Conservation (phyloP, 2,329 filamentous ascomycete genomes). For the Hymenoscyphus infarciens region DNA sequence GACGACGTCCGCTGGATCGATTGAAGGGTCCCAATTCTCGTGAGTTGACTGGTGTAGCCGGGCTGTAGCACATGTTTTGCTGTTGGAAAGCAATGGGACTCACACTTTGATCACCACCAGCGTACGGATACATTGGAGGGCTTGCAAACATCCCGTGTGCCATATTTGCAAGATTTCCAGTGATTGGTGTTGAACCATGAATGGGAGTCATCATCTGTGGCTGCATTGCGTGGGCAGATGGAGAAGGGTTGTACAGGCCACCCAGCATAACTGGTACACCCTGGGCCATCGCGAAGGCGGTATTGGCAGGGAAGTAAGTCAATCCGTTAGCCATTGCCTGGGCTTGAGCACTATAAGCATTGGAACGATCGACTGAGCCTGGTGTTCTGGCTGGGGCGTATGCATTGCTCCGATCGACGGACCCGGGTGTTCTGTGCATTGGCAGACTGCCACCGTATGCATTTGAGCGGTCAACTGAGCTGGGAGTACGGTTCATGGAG, state of each 20-base stretch:
- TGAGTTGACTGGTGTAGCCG: constrained; percentile 14
- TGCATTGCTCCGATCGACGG: background rate
- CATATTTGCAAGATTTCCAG: background rate
- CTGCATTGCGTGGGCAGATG: constrained; percentile 4
- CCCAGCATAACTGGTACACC: constrained; percentile 10
- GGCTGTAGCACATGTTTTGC: constrained; percentile 5
- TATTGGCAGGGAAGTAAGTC: constrained; percentile 8
- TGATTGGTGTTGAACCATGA: background rate
- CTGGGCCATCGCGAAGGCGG: constrained; percentile 3
- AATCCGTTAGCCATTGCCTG: constrained; percentile 1
- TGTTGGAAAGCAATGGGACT: constrained; percentile 8
- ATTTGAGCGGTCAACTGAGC: background rate
- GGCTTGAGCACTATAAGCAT: constrained; percentile 2
- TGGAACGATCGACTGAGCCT: constrained; percentile 5
- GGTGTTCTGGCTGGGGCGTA: constrained; percentile 4
- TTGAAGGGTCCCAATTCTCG: constrained; percentile 12
- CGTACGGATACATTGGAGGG: constrained; percentile 8
- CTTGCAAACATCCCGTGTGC: constrained; percentile 3
- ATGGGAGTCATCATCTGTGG: constrained; percentile 10
- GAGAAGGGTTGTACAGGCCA: constrained; percentile 4
- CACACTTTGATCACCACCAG: constrained; percentile 2
- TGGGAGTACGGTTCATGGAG: background rate
- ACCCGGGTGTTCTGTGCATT: background rate
- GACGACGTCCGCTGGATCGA: constrained; percentile 22
- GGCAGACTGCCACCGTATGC: background rate